Conservation (phyloP, 1,284 basidiomycete genomes). For the Schizophyllum commune region DNA sequence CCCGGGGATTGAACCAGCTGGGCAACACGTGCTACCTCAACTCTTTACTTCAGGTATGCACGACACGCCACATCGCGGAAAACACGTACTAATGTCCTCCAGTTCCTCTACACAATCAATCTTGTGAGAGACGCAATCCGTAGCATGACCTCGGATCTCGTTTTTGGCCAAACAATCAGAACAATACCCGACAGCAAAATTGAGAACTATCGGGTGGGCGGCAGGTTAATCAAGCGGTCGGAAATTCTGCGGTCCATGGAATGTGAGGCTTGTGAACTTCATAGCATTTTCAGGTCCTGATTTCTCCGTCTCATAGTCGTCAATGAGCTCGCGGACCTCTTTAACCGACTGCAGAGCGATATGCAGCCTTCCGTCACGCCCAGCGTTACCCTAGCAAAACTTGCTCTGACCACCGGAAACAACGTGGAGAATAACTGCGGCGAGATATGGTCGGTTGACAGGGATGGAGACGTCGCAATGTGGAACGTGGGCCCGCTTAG, state of each 20-base stretch:
- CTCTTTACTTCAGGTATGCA: conserved; percentile 65
- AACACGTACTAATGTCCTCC: conserved; percentile 8
- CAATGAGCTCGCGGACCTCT: conserved; percentile 69
- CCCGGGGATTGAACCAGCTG: conserved; percentile 84
- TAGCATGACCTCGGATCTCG: conserved; percentile 47
- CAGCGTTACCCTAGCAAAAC: conserved; percentile 79
- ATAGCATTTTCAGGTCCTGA: conserved; percentile 5
- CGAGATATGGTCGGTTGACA: conserved; percentile 61
- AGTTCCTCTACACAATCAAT: conserved; percentile 95
- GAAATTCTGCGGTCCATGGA: conserved; percentile 82
- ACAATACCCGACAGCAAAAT: conserved; percentile 73
- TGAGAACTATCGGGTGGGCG: conserved; percentile 79
- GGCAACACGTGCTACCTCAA: conserved; percentile 94
- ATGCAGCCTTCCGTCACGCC: conserved; percentile 71
- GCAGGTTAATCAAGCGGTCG: conserved; percentile 68
- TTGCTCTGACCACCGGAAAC: conserved; percentile 86
- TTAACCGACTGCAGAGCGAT: conserved; percentile 68
- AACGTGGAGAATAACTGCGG: conserved; percentile 79
- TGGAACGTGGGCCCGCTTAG: no score
- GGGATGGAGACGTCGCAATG: conserved; percentile 69
- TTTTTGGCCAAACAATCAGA: conserved; percentile 53
- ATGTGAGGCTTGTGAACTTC: conserved; percentile 43
- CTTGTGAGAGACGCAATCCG: conserved; percentile 77
- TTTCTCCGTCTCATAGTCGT: conserved; percentile 48
- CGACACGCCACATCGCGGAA: conserved; percentile 5